A percentile compares a stretch with the other conserved stretches of the same genome.
phyloP scores from a whole-genome alignment of 2,329 filamentous ascomycete species.

The Metarhizium humberi region DNA sequence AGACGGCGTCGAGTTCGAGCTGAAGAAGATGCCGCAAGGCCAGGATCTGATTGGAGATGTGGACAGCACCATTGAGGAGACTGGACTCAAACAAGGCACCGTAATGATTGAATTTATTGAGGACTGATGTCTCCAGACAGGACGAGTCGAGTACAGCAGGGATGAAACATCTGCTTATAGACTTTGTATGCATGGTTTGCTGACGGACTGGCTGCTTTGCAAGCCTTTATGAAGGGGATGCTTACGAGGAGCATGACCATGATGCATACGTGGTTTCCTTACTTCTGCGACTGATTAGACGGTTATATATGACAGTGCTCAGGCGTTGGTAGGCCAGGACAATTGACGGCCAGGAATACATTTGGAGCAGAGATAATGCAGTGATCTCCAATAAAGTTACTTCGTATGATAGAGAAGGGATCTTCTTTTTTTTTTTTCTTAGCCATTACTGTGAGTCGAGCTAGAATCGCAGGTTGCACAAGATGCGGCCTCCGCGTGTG shows the following conservation, averaged over 20 bases:
- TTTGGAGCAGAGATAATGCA: neutral
- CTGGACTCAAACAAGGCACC: constrained; percentile 82
- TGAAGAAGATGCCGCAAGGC: constrained; percentile 69
- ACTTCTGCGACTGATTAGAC: neutral
- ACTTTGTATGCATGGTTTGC: neutral
- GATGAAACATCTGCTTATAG: neutral
- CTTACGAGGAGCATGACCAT: neutral
- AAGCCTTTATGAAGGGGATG: neutral
- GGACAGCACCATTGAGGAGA: constrained; percentile 66
- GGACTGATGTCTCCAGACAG: constrained; percentile 22
- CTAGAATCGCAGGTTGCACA: neutral
- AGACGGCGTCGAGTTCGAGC: constrained; percentile 69
- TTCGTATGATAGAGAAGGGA: neutral
- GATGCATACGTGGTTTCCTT: neutral
- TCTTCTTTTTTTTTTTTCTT: neutral
- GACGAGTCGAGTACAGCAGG: neutral
- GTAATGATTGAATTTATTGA: constrained; percentile 91
- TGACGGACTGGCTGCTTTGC: neutral
- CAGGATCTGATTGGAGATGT: constrained; percentile 73
- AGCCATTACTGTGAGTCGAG: neutral
- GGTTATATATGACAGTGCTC: neutral
- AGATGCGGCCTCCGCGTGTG: too few relatives aligned
- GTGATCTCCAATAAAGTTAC: neutral
- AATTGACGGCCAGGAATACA: neutral
- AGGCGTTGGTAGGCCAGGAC: neutral